Evolutionary conservation across 2,329 filamentous ascomycete genomes (phyloP).

Genomic region (Chaetomium olivaceum): DNA sequence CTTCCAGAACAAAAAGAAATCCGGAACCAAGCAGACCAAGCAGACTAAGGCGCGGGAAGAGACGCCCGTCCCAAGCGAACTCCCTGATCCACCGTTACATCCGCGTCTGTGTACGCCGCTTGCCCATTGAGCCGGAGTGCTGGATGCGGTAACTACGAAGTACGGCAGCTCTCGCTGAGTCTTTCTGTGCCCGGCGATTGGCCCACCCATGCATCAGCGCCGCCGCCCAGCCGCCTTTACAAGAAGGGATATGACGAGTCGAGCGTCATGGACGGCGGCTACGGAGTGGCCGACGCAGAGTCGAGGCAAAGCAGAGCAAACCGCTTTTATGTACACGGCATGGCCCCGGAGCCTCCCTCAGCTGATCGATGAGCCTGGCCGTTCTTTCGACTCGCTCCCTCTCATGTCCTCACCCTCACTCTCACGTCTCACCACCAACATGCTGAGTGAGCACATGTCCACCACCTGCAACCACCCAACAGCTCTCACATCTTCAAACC

Average conservation of each 20-base stretch:
- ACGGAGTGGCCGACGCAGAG: neutral
- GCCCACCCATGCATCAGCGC: neutral
- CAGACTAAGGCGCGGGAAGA: neutral
- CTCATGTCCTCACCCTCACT: neutral
- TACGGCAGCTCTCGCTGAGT: neutral
- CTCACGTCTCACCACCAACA: neutral
- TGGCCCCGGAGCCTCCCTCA: neutral
- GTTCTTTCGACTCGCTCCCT: neutral
- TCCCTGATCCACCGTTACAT: slow-evolving; percentile 20
- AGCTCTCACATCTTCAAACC: neutral
- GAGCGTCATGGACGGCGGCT: slow-evolving; percentile 7
- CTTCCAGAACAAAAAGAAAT: slow-evolving; percentile 23
- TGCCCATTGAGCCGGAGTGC: slow-evolving; percentile 19
- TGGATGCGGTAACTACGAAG: neutral
- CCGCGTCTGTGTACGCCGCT: slow-evolving; percentile 13
- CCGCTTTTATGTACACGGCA: neutral
- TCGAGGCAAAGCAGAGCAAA: neutral
- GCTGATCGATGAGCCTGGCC: neutral
- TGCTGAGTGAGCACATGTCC: neutral
- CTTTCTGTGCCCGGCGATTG: neutral
- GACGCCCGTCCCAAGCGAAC: slow-evolving; percentile 13
- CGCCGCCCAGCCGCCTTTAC: slow-evolving; percentile 12
- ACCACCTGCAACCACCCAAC: neutral
- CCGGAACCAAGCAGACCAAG: neutral
- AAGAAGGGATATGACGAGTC: neutral